A percentile compares a stretch with the other conserved stretches of the same genome.
phyloP scores from a whole-genome alignment of 2,329 filamentous ascomycete species.

The Atkinsonella hypoxylon region DNA sequence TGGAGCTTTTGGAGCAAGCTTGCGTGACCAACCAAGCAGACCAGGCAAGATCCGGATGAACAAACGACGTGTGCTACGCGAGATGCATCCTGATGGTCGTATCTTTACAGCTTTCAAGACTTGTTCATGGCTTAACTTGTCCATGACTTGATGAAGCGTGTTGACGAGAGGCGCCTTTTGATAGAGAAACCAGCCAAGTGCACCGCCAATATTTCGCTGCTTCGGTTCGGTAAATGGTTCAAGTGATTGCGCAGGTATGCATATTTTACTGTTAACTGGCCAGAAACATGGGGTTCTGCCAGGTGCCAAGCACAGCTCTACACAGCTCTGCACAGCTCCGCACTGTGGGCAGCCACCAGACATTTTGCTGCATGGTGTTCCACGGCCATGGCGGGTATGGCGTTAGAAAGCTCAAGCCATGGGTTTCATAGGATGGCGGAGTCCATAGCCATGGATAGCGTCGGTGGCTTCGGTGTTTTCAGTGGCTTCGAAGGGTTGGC shows the following conservation, averaged over 20 bases:
- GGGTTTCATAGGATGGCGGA: background rate
- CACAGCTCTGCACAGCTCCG: background rate
- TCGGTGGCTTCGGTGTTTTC: slow-evolving; percentile 9
- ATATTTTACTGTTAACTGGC: background rate
- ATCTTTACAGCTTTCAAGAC: too few relatives aligned
- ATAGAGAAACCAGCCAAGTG: too few relatives aligned
- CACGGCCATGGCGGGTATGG: slow-evolving; percentile 10
- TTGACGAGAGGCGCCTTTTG: too few relatives aligned
- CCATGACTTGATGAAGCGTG: too few relatives aligned
- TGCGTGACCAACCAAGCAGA: too few relatives aligned
- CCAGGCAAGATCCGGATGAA: too few relatives aligned
- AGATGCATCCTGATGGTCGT: too few relatives aligned
- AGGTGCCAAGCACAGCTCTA: background rate
- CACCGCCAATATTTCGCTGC: too few relatives aligned
- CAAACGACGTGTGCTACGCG: too few relatives aligned
- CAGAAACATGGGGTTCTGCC: background rate
- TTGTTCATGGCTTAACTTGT: too few relatives aligned
- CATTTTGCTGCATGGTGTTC: slow-evolving; percentile 1
- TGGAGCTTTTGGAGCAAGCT: too few relatives aligned
- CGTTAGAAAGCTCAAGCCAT: slow-evolving; percentile 4
- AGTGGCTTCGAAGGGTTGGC: slow-evolving; percentile 1
- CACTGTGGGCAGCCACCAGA: background rate
- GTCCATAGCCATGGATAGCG: slow-evolving; percentile 2
- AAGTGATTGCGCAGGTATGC: background rate
- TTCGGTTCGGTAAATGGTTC: too few relatives aligned